Evolutionary conservation across 352 stramenopile genomes (phyloP).

Genomic region (Plasmopara muralis): DNA sequence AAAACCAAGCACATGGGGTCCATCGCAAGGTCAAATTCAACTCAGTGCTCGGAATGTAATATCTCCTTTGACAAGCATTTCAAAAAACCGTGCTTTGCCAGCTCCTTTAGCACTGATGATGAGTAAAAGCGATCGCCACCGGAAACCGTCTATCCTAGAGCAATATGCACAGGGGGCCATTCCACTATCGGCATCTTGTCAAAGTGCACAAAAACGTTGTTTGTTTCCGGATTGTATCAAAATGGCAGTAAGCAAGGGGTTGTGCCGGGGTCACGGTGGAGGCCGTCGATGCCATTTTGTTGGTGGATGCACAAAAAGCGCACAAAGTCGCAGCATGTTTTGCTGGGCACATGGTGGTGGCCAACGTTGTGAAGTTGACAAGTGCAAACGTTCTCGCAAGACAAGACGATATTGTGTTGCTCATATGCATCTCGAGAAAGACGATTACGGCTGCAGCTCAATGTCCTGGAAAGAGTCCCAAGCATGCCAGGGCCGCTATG

Average conservation of each 20-base stretch:
- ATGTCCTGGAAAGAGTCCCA: not conserved
- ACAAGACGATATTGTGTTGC: slow-evolving; percentile 58
- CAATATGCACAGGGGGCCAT: slow-evolving; percentile 30
- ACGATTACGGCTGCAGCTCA: not conserved
- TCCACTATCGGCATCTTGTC: slow-evolving; percentile 41
- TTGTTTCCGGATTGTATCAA: slow-evolving; percentile 49
- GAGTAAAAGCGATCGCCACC: slow-evolving; percentile 7
- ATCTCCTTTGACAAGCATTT: slow-evolving; percentile 1
- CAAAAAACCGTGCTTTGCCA: slow-evolving; percentile 8
- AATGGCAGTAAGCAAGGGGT: slow-evolving; percentile 55
- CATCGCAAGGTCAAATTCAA: not conserved
- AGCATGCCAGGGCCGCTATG: slow-evolving; percentile 15
- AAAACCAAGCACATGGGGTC: not conserved
- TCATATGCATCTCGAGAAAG: slow-evolving; percentile 36
- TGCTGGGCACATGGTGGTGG: slow-evolving; percentile 67
- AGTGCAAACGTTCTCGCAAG: slow-evolving; percentile 65
- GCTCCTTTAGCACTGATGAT: slow-evolving; percentile 17
- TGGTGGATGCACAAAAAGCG: slow-evolving; percentile 52
- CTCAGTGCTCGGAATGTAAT: slow-evolving; percentile 1
- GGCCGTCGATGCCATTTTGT: slow-evolving; percentile 55
- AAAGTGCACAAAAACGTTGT: slow-evolving; percentile 59
- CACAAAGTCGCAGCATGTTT: slow-evolving; percentile 59
- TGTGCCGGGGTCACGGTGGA: slow-evolving; percentile 61
- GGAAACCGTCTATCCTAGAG: slow-evolving; percentile 28
- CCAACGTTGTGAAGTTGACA: slow-evolving; percentile 51